Evolutionary conservation across 2,329 filamentous ascomycete species (phyloP).

Genomic region (Neurospora sp.): DNA sequence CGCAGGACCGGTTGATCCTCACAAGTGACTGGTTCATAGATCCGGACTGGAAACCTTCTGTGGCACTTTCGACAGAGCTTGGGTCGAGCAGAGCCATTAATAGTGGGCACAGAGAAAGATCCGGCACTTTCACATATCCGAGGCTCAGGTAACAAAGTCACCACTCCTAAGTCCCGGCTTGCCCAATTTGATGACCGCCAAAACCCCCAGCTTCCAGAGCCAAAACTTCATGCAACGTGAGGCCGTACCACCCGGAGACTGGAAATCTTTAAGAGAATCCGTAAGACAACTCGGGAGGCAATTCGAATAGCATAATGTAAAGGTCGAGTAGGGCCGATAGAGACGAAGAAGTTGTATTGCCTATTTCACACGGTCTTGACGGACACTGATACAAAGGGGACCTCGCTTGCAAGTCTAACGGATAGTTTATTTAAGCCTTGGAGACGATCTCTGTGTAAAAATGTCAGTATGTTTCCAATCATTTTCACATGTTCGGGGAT

Average conservation of each 20-base stretch:
- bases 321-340: neutral
- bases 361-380: conserved; percentile 54
- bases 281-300: neutral
- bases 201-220: neutral
- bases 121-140: neutral
- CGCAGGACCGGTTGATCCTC: neutral
- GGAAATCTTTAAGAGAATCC: neutral
- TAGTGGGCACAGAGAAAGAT: neutral
- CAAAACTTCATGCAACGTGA: neutral
- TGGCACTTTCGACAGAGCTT: neutral
- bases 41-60: neutral
- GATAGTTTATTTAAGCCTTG: conserved; percentile 44
- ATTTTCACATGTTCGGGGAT: neutral
- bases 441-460: conserved; percentile 45
- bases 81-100: neutral
- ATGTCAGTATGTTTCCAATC: conserved; percentile 25
- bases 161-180: neutral
- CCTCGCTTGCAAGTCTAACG: conserved; percentile 21
- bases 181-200: neutral
- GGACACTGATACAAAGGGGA: conserved; percentile 46
- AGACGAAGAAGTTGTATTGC: conserved; percentile 30
- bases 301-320: neutral
- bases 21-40: neutral
- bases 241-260: neutral
- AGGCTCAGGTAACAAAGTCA: neutral